A percentile compares a stretch with the other conserved stretches of the same genome.
These are phyloP conservation scores for Ensete ventricosum DNA, from an alignment of 176 grass and related monocot genomes.

Conservation along the genomic window DNA sequence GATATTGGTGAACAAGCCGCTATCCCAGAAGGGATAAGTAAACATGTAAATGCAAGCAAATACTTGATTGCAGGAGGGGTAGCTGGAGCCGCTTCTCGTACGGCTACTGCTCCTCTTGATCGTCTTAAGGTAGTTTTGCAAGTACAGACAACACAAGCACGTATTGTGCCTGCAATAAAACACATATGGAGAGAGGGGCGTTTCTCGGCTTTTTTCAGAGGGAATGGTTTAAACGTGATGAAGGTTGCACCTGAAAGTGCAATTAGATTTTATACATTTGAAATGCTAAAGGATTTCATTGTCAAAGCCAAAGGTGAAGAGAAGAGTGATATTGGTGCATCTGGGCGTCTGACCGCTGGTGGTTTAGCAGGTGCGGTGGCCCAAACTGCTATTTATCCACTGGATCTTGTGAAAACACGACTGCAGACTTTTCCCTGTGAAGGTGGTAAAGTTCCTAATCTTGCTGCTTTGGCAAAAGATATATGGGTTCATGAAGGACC, in stretches of 20 bases:
- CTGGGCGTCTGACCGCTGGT: conserved; percentile 57
- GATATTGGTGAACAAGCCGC: conserved; percentile 77
- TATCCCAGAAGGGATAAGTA: conserved; percentile 70
- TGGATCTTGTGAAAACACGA: conserved; percentile 75
- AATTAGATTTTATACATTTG: conserved; percentile 71
- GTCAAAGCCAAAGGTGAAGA: conserved; percentile 51
- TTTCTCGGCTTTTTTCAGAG: conserved; percentile 52
- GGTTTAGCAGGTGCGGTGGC: conserved; percentile 75
- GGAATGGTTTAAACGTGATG: conserved; percentile 82
- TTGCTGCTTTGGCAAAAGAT: conserved; percentile 48
- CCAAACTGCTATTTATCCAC: conserved; percentile 71
- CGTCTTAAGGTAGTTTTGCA: conserved; percentile 71
- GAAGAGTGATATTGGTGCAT: conserved; percentile 53
- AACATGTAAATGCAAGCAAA: conserved; percentile 59
- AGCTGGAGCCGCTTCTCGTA: conserved; percentile 61
- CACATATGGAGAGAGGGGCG: conserved; percentile 62
- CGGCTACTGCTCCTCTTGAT: conserved; percentile 72
- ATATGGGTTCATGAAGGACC: conserved; percentile 73
- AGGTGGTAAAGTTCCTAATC: conserved; percentile 37
- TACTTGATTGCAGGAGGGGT: conserved; percentile 79
- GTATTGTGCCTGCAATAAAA: conserved; percentile 36
- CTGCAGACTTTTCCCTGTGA: conserved; percentile 56
- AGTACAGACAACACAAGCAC: conserved; percentile 55
- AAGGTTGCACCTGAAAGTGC: conserved; percentile 87
- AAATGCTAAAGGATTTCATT: conserved; percentile 73